These are phyloP conservation scores for Skeletonema tropicum DNA, from an alignment of 108 stramenopile species.

Conservation along the genomic window DNA sequence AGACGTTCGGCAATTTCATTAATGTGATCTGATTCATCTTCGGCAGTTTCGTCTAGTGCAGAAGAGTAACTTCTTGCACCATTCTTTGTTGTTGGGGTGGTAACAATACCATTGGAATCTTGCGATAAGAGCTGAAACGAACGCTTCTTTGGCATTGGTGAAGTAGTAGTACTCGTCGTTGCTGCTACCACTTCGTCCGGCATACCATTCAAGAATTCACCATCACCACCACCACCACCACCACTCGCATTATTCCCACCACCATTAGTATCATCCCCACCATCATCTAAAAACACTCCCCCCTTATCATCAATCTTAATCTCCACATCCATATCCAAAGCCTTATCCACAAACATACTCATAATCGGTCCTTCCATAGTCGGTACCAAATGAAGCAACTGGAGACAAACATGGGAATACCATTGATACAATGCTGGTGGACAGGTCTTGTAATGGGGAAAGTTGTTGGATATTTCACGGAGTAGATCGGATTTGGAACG, in stretches of 20 bases:
- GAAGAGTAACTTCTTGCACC: background rate
- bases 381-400: constrained; percentile 38
- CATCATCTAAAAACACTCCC: constrained; percentile 73
- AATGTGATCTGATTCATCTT: constrained; percentile 28
- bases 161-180: background rate
- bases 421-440: constrained; percentile 34
- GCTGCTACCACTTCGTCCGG: background rate
- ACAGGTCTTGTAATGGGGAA: constrained; percentile 51
- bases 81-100: background rate
- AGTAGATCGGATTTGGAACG: constrained; percentile 39
- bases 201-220: constrained; percentile 7
- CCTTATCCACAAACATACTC: constrained; percentile 78
- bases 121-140: constrained; percentile 33
- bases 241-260: background rate
- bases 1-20: constrained; percentile 48
- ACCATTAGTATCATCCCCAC: constrained; percentile 31
- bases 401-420: constrained; percentile 50
- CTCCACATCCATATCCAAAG: constrained; percentile 97
- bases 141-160: constrained; percentile 26
- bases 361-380: constrained; percentile 57
- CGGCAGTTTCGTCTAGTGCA: background rate
- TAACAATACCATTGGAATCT: background rate
- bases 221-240: constrained; percentile 10
- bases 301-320: constrained; percentile 92
- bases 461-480: constrained; percentile 40